A percentile compares a stretch with the other conserved stretches of the same genome.
Conservation (phyloP, 768 basidiomycete species). For the Lentinula sp. region DNA sequence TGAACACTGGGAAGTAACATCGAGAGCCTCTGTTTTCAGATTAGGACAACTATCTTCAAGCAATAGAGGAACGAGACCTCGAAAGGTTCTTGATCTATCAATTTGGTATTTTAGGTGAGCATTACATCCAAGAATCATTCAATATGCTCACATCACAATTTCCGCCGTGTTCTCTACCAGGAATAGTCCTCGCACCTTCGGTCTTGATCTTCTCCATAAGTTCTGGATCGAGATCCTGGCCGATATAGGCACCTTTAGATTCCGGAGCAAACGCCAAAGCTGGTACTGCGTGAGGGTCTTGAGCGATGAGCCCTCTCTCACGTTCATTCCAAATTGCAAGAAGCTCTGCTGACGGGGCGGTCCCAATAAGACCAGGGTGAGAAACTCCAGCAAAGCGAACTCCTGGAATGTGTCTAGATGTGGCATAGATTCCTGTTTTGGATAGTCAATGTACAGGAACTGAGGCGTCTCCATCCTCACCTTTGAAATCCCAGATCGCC, state of each 20-base stretch:
- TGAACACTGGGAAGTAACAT: slow-evolving; percentile 73
- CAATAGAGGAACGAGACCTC: slow-evolving; percentile 23
- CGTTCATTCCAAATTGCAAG: slow-evolving; percentile 72
- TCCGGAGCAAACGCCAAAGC: slow-evolving; percentile 65
- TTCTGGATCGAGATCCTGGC: slow-evolving; percentile 49
- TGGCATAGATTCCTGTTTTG: slow-evolving; percentile 61
- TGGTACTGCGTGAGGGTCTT: slow-evolving; percentile 45
- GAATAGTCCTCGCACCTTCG: slow-evolving; percentile 72
- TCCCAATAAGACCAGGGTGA: slow-evolving; percentile 73
- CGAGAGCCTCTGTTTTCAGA: slow-evolving; percentile 45
- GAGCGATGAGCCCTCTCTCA: slow-evolving; percentile 58
- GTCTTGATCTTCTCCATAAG: slow-evolving; percentile 45
- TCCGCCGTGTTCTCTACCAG: slow-evolving; percentile 76
- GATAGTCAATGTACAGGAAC: not conserved
- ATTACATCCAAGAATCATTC: not conserved
- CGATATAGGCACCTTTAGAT: slow-evolving; percentile 56
- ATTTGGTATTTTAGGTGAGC: too few species aligned
- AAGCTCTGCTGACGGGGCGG: slow-evolving; percentile 68
- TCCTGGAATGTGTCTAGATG: slow-evolving; percentile 72
- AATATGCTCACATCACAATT: slow-evolving; percentile 54
- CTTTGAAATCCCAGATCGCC: slow-evolving; percentile 78
- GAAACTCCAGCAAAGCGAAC: slow-evolving; percentile 75
- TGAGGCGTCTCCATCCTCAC: slow-evolving; percentile 19
- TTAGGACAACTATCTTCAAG: not conserved
- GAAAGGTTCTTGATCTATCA: slow-evolving; percentile 70